Evolutionary conservation across 2,329 filamentous ascomycete genomes (phyloP), one percentile per base, ranked within the genome.

Genomic region (Pestalotiopsis sp.): DNA sequence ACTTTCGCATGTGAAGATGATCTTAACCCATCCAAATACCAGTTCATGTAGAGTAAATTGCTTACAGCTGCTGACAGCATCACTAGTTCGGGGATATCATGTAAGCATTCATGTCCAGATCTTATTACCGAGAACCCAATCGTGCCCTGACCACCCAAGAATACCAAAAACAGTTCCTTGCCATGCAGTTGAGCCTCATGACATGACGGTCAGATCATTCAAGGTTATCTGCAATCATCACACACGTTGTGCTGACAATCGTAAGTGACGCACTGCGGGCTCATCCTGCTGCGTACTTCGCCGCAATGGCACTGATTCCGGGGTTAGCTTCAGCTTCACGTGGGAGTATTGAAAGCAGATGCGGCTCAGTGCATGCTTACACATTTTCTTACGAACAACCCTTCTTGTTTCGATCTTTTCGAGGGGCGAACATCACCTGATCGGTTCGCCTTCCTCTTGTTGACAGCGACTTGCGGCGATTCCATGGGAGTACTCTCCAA

Each of bases 221-320:
- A 23, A 39, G 13, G 20, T 64, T 63, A 68, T 9, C 12, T 39
- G 59, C 68, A 70, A 14, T 60, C 13, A 27, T 14, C 25, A 31
- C 68, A 70, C 17, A 66, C 58, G 20, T n/a, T n/a, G 20, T 70
- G 68, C 59, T 70, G 68, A 62, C 68, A 70, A 12, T 20, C 13
- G 41, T 31, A 20, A 25, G 38, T 59, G 38, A 70, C 49, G 36
- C 68, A 70, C 36, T 63, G 62, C 38, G 58, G 62, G n/a, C 58
- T 49, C 36, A 49, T 65, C 20, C 61, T 61, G 36, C 68, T 56
- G 38, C 61, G 52, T 3, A 41, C 68, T 45, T 70, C 66, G 36
- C 66, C 68, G 57, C 75, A 76, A 41, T 75, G 69, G 27, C 75
- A 76, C 75, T 76, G 17, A 12, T 57, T 52, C 4, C 14, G 23